Evolutionary conservation across 352 stramenopile genomes (phyloP).

Genomic region (Globisporangium sylvaticum): DNA sequence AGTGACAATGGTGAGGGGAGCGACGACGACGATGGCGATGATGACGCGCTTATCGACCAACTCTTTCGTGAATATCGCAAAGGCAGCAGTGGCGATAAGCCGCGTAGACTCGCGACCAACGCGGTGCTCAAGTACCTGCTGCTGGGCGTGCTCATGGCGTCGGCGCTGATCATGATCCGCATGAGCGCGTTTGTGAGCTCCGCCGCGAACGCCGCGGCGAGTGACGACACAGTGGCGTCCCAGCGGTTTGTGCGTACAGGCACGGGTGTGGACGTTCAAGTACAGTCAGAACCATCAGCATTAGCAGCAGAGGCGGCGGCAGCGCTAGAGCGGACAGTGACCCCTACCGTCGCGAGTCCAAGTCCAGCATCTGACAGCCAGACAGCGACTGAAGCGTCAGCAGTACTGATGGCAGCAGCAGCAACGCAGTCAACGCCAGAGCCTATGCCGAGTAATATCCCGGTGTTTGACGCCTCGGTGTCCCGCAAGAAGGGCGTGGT

Average conservation of each 20-base stretch:
- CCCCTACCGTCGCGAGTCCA: background rate
- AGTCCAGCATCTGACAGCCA: background rate
- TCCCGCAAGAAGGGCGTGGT: conserved; percentile 25
- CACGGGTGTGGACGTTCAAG: background rate
- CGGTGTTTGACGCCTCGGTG: conserved; percentile 4
- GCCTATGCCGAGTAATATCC: background rate
- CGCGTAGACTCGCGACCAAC: background rate
- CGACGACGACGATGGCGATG: background rate
- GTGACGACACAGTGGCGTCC: background rate
- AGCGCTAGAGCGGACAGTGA: background rate
- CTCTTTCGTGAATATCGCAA: background rate
- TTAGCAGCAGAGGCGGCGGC: background rate
- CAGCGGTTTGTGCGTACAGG: conserved; percentile 8
- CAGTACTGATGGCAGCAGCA: background rate
- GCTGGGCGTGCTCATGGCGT: background rate
- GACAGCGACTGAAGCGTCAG: background rate
- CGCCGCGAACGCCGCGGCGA: background rate
- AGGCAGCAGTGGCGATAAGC: background rate
- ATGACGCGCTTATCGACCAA: background rate
- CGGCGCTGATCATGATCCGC: conserved; percentile 2
- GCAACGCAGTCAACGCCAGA: background rate
- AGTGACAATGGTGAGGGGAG: background rate
- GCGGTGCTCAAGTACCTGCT: conserved; percentile 4
- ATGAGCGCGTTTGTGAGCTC: conserved; percentile 2
- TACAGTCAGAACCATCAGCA: background rate